phyloP scores from a whole-genome alignment of 1,284 basidiomycete species.

The Cryptococcus sp. region DNA sequence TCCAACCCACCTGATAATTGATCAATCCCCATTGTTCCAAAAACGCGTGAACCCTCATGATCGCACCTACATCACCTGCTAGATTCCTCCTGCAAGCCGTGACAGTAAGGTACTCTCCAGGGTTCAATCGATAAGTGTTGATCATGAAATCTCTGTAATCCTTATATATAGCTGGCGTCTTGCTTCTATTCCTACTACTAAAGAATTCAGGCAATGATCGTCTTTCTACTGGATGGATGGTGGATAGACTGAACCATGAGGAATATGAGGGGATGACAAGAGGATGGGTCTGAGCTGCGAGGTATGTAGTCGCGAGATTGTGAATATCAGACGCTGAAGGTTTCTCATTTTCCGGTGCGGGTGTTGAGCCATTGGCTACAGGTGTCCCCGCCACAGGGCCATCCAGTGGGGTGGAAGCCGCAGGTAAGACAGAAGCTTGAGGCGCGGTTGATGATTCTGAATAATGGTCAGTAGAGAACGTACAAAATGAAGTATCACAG shows the following conservation, averaged over 20 bases:
- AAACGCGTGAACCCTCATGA: conserved; percentile 98
- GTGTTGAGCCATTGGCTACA: conserved; percentile 13
- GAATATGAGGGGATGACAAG: conserved; percentile 96
- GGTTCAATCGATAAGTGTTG: conserved; percentile 93
- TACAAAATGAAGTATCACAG: neutral
- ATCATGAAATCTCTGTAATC: conserved; percentile 99
- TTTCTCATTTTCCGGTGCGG: conserved; percentile 23
- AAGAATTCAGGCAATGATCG: conserved; percentile 97
- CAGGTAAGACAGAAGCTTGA: neutral
- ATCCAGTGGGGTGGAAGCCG: conserved; percentile 9
- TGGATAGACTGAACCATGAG: conserved; percentile 95
- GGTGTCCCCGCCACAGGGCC: conserved; percentile 7
- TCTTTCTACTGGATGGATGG: conserved; percentile 84
- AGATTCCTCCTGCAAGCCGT: conserved; percentile 94
- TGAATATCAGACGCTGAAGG: conserved; percentile 41
- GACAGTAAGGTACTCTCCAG: conserved; percentile 93
- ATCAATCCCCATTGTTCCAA: conserved; percentile 98
- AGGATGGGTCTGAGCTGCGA: conserved; percentile 94
- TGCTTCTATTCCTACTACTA: conserved; percentile 88
- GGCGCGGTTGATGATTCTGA: conserved; percentile 23
- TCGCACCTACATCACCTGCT: conserved; percentile 95
- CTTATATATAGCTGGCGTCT: conserved; percentile 96
- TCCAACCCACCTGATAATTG: conserved; percentile 82
- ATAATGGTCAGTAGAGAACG: neutral
- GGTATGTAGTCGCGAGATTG: conserved; percentile 58